These are phyloP conservation scores for Exobasidium rhododendri DNA, from an alignment of 1,284 basidiomycete genomes.

Conservation along the genomic window DNA sequence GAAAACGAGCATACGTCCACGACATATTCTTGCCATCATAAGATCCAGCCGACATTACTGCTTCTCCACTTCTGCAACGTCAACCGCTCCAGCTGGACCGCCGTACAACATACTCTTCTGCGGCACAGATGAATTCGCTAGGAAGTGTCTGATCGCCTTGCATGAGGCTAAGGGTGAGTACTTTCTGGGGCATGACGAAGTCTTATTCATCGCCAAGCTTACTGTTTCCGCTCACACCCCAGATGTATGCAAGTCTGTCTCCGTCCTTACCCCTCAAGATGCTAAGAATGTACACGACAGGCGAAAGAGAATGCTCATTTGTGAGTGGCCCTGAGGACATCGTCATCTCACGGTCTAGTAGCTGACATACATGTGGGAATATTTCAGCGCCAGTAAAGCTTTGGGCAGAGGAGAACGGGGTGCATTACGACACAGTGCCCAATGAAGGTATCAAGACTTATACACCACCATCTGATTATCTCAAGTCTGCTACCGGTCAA, in stretches of 20 bases:
- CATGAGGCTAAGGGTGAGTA: constrained; percentile 11
- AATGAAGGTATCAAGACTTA: constrained; percentile 22
- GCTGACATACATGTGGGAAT: too few relatives aligned
- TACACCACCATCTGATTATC: constrained; percentile 26
- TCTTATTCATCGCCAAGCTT: background rate
- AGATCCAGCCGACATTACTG: too few relatives aligned
- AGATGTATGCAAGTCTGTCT: constrained; percentile 60
- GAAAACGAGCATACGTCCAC: too few relatives aligned
- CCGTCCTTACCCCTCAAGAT: constrained; percentile 57
- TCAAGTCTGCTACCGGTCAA: too few relatives aligned
- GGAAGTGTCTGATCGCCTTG: constrained; percentile 22
- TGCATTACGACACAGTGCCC: constrained; percentile 28
- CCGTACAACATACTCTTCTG: constrained; percentile 50
- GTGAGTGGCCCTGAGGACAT: background rate
- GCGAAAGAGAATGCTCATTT: background rate
- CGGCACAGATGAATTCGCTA: constrained; percentile 46
- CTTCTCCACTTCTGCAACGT: background rate
- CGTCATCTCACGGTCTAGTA: too few relatives aligned
- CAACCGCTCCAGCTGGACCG: background rate
- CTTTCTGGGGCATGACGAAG: constrained; percentile 1
- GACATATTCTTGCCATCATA: too few relatives aligned
- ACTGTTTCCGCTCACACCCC: background rate
- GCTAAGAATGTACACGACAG: background rate
- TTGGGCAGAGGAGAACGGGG: constrained; percentile 23
- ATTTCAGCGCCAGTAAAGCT: constrained; percentile 34